A percentile compares a stretch with the other conserved stretches of the same genome.
Evolutionary conservation across 345 rosid species (phyloP).

Genomic region (Aquilaria malaccensis): DNA sequence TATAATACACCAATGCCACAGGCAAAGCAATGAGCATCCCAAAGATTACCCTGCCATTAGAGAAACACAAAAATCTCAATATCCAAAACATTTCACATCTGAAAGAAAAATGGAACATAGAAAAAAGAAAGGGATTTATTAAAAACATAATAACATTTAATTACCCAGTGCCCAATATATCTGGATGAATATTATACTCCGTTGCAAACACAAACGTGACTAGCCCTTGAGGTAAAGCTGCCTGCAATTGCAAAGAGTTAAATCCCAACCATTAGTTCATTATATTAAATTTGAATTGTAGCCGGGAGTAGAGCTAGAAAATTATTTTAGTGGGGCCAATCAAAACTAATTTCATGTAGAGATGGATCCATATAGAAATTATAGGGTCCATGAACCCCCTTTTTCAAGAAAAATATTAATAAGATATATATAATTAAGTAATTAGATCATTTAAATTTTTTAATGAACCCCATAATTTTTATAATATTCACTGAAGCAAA

Average conservation of each 20-base stretch:
- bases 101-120: background rate
- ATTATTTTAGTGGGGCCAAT: background rate
- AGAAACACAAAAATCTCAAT: slow-evolving; percentile 3
- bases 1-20: slow-evolving; percentile 62
- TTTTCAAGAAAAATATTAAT: background rate
- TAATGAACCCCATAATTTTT: too few species aligned
- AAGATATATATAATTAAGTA: too few species aligned
- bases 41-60: slow-evolving; percentile 56
- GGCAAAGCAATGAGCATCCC: slow-evolving; percentile 86
- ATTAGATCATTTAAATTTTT: too few species aligned
- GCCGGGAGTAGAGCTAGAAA: background rate
- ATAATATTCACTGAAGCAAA: too few species aligned
- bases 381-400: too few species aligned
- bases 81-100: background rate
- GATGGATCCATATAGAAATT: too few species aligned
- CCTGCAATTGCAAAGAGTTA: slow-evolving; percentile 32
- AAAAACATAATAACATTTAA: background rate
- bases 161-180: slow-evolving; percentile 75
- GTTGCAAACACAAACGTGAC: slow-evolving; percentile 90
- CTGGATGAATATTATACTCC: slow-evolving; percentile 79
- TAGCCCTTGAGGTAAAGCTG: slow-evolving; percentile 87
- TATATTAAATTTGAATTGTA: background rate
- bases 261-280: background rate
- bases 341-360: background rate
- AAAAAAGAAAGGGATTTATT: background rate